Evolutionary conservation across 148 eudicot genomes (phyloP), one percentile per base, ranked within the genome.

Genomic region (Rhododendron simsii): DNA sequence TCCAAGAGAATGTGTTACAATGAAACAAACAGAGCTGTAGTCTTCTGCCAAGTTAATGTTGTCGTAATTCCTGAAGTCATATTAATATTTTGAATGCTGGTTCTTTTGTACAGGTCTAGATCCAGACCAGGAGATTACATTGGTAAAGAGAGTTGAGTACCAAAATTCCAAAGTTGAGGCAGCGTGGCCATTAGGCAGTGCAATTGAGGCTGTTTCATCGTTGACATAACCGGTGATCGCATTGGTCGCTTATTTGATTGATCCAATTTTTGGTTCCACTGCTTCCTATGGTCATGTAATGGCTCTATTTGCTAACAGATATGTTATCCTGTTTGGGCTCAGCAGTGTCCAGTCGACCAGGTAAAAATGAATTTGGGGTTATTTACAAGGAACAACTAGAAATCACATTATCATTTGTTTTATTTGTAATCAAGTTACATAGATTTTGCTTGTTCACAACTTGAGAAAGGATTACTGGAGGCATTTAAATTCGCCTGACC

Each of bases 151-250:
- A 87, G 92, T 94, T 18, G 87, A 92, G 8, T 94, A 93, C 81
- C 87, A 88, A 6, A 89, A 90, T 71, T 87, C 89, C 37, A 71
- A 41, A 50, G 93, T 94, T 84, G 95, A 93, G 86, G 97, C 97
- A 2, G 97, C 97, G 28, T 94, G 95, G 97, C 93, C 97, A 13
- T 87, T 94, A 13, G 97, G 97, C 50, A 92, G 93, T 86, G 97
- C 97, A 83, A 92, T 94, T 44, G 97, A 94, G 14, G 92, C 86
- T 28, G 88, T 92, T 81, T 93, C 97, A 1, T 88, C 94, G 6
- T 82, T 88, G 81, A 39, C 86, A 3, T 92, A 84, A 86, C 41
- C 14, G 9, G 57, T 15, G n/a, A 67, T 83, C 57, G 15, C 55
- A 44, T 44, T 71, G 61, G 10, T 63, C 33, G 7, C 59, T 28